A percentile compares a stretch with the other conserved stretches of the same genome.
These are phyloP conservation scores for Kalanchoe fedtschenkoi DNA, from an alignment of 164 flowering plant species.

Conservation along the genomic window DNA sequence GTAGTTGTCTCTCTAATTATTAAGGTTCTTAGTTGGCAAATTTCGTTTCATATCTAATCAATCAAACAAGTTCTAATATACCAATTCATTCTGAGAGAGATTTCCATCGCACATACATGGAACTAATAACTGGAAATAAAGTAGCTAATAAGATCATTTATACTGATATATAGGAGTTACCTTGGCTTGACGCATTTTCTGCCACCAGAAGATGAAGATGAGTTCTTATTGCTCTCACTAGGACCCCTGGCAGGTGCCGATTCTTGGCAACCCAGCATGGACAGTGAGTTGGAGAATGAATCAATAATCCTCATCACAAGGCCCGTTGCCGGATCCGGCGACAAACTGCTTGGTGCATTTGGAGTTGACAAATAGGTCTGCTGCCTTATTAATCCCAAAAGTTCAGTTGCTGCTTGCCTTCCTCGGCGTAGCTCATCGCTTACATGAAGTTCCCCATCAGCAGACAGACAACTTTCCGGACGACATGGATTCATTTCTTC, in stretches of 20 bases:
- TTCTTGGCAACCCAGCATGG: conserved; percentile 1
- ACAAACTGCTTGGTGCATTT: background rate
- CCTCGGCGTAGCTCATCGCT: background rate
- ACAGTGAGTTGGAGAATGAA: conserved; percentile 3
- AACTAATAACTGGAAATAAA: too few species aligned
- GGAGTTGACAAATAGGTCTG: background rate
- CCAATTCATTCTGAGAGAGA: too few species aligned
- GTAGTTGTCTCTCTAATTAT: too few species aligned
- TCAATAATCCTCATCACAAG: background rate
- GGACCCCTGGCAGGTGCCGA: too few species aligned
- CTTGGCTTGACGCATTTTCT: background rate
- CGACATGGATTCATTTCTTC: background rate
- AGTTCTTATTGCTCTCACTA: background rate
- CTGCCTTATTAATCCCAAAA: background rate
- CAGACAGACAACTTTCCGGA: background rate
- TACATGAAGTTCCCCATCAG: background rate
- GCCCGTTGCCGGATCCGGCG: background rate
- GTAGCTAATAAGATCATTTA: background rate
- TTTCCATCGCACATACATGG: too few species aligned
- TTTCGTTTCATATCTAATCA: too few species aligned
- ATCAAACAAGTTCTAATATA: too few species aligned
- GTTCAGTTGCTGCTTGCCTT: background rate
- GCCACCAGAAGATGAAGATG: background rate
- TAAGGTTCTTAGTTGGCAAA: too few species aligned
- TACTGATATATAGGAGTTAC: background rate